Base-by-base conservation (phyloP, 2,329 filamentous ascomycete genomes). In the Monosporascus ibericus region DNA sequence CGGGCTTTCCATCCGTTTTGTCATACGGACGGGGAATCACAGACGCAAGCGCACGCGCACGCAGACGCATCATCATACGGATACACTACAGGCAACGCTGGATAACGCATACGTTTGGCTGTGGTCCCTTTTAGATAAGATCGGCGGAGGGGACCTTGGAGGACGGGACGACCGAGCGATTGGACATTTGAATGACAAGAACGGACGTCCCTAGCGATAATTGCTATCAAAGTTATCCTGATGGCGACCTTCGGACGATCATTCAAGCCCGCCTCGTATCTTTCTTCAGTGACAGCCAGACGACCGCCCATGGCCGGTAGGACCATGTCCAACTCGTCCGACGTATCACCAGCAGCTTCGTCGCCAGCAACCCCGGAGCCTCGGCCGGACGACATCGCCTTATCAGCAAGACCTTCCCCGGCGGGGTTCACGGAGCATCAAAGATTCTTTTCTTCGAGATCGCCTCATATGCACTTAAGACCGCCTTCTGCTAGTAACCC, bases 181-280 rank as follows among this genome's bases (percentile, higher is more conserved):
- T 14, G 9, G 30, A 34, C 30, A 5, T 14, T 14, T 34, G 30
- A 14, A 5, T 11, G 30, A 34, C 9, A 30, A 14, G 5, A 34
- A 14, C 30, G 30, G 14, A 5, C 30, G 5, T 34, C 11, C 9
- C 30, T 2, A 14, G 30, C 3, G 30, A 14, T 14, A 34, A 34
- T 34, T 34, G 11, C 30, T 14, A 14, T 34, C 30, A 11, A 14
- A 34, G 9, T 34, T 20, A 40, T 40, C 38, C 17, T 1, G 50
- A 80, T 81, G 77, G 71, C 76, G 53, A 74, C 68, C 63, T 67
- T 79, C 54, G 70, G 73, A 46, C 73, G 76, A 58, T 77, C 77
- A 14, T 73, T 80, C 64, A 75, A 78, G 58, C 70, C 75, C 7
- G 66, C 75, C 40, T 69, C 69, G 24, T 75, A 74, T 58, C 66